These are phyloP conservation scores for Microbotryum intermedium DNA, from an alignment of 1,284 basidiomycete genomes.

Conservation along the genomic window DNA sequence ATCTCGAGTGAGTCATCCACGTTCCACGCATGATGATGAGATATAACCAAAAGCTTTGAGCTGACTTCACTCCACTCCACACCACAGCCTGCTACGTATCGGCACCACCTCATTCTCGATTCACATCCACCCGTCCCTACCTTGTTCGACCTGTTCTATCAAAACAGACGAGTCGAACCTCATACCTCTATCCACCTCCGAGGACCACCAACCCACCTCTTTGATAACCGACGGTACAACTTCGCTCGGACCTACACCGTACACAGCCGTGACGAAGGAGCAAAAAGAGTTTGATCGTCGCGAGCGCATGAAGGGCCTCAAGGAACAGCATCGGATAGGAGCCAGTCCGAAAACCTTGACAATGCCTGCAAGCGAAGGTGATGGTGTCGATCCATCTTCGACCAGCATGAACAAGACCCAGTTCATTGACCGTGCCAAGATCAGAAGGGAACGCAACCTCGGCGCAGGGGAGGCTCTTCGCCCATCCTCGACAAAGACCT, in stretches of 20 bases:
- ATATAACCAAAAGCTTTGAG: neutral
- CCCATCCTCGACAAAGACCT: neutral
- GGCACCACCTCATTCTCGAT: conserved; percentile 18
- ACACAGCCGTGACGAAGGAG: conserved; percentile 16
- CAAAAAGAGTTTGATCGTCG: conserved; percentile 25
- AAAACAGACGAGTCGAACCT: conserved; percentile 24
- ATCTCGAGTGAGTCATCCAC: conserved; percentile 17
- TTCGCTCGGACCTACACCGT: neutral
- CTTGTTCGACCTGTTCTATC: conserved; percentile 21
- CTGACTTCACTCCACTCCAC: neutral
- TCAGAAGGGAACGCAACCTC: conserved; percentile 12
- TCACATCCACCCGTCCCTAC: conserved; percentile 25
- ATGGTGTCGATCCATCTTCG: no score
- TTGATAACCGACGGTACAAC: neutral
- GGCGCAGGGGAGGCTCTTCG: neutral
- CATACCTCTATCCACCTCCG: conserved; percentile 14
- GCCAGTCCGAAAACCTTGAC: neutral
- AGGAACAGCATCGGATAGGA: conserved; percentile 3
- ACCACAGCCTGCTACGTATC: conserved; percentile 9
- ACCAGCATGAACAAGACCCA: no score
- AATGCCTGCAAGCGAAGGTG: neutral
- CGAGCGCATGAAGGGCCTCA: conserved; percentile 11
- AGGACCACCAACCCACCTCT: neutral
- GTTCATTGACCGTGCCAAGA: conserved; percentile 22
- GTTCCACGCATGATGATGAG: no score